Conservation (phyloP, 768 basidiomycete species). For the Lentinula sp. region DNA sequence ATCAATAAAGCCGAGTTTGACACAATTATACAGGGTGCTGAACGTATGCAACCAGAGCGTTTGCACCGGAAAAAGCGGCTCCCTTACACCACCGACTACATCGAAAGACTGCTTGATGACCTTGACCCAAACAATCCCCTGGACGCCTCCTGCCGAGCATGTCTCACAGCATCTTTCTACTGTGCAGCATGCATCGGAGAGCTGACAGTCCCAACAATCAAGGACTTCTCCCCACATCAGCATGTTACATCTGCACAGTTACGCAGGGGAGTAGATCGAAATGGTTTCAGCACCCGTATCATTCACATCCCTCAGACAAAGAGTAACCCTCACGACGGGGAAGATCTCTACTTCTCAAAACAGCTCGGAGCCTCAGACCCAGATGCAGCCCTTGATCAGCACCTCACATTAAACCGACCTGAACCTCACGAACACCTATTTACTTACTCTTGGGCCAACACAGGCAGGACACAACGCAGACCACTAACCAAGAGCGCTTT, state of each 20-base stretch:
- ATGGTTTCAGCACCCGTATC: constrained; percentile 11
- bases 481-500: background rate
- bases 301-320: too few relatives aligned
- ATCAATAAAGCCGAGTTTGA: too few relatives aligned
- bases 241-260: constrained; percentile 25
- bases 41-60: too few relatives aligned
- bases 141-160: too few relatives aligned
- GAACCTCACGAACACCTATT: constrained; percentile 20
- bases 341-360: constrained; percentile 25
- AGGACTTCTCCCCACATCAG: constrained; percentile 18
- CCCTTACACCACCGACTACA: too few relatives aligned
- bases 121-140: background rate
- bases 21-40: too few relatives aligned
- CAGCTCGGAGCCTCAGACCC: constrained; percentile 23
- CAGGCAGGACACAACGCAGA: background rate
- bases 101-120: too few relatives aligned
- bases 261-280: constrained; percentile 11
- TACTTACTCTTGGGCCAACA: constrained; percentile 11
- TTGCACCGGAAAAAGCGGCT: too few relatives aligned
- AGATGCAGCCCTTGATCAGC: constrained; percentile 13
- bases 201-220: constrained; percentile 7
- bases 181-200: too few relatives aligned
- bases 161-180: too few relatives aligned
- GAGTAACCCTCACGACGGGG: constrained; percentile 10
- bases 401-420: constrained; percentile 24